Conservation (phyloP, 129 eudicot species). For the Dittrichia graveolens region DNA sequence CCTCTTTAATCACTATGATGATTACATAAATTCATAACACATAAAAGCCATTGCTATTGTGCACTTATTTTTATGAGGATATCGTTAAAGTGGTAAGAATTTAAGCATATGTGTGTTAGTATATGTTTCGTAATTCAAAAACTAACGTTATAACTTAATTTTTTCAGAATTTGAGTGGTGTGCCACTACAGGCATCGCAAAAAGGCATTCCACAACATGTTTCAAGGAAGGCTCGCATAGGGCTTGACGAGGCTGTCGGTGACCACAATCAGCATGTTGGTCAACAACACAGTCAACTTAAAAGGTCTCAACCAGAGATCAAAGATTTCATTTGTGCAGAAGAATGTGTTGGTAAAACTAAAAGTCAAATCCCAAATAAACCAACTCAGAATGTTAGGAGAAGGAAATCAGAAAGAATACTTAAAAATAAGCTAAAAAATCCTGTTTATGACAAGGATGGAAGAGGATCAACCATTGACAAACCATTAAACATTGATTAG, state of each 20-base stretch:
- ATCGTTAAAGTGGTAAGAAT: background rate
- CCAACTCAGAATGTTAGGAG: background rate
- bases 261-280: background rate
- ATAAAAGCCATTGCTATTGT: background rate
- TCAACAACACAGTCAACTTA: background rate
- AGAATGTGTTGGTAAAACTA: no score
- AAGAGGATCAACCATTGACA: slow-evolving; percentile 18
- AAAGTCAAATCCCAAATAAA: no score
- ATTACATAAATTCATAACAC: no score
- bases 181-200: no score
- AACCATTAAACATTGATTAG: slow-evolving; percentile 12
- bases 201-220: slow-evolving; percentile 4
- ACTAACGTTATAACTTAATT: background rate
- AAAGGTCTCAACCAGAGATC: background rate
- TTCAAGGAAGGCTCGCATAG: background rate
- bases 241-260: background rate
- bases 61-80: background rate
- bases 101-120: no score
- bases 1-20: no score
- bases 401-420: slow-evolving; percentile 24
- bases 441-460: slow-evolving; percentile 18
- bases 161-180: background rate
- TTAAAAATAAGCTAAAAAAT: slow-evolving; percentile 22
- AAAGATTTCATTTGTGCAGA: background rate
- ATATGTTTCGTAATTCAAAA: no score